Evolutionary conservation across 345 rosid genomes (phyloP).

Genomic region (Acer negundo): DNA sequence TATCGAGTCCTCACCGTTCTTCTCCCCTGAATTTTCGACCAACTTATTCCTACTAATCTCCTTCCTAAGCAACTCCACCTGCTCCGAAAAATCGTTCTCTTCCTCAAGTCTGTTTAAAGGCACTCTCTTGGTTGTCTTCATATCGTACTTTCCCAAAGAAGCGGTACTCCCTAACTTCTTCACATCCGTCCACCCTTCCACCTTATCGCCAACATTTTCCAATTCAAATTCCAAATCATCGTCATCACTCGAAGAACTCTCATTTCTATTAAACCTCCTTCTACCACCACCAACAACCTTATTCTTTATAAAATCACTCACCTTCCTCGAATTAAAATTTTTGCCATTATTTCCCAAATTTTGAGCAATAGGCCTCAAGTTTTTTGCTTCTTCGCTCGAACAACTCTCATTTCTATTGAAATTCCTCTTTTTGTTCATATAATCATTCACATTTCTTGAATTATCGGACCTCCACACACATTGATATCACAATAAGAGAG

Average conservation of each 20-base stretch:
- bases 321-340: slow-evolving; percentile 26
- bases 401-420: slow-evolving; percentile 51
- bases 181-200: slow-evolving; percentile 47
- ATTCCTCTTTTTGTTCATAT: slow-evolving; percentile 10
- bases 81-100: slow-evolving; percentile 54
- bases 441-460: no score
- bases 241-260: slow-evolving; percentile 65
- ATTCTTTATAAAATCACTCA: slow-evolving; percentile 26
- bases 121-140: slow-evolving; percentile 66
- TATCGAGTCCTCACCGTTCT: slow-evolving; percentile 41
- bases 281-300: slow-evolving; percentile 20
- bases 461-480: no score
- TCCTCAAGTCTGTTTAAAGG: slow-evolving; percentile 53
- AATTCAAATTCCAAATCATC: slow-evolving; percentile 48
- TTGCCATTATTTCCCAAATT: slow-evolving; percentile 22
- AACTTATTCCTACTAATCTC: slow-evolving; percentile 52
- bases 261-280: slow-evolving; percentile 50
- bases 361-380: slow-evolving; percentile 27
- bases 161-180: slow-evolving; percentile 69
- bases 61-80: slow-evolving; percentile 58
- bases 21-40: slow-evolving; percentile 35
- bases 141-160: slow-evolving; percentile 71
- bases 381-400: slow-evolving; percentile 32
- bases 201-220: slow-evolving; percentile 34
- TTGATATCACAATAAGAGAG: no score